These are phyloP conservation scores for Cymbopogon citratus DNA, from an alignment of 176 grass and related monocot species.

Conservation along the genomic window DNA sequence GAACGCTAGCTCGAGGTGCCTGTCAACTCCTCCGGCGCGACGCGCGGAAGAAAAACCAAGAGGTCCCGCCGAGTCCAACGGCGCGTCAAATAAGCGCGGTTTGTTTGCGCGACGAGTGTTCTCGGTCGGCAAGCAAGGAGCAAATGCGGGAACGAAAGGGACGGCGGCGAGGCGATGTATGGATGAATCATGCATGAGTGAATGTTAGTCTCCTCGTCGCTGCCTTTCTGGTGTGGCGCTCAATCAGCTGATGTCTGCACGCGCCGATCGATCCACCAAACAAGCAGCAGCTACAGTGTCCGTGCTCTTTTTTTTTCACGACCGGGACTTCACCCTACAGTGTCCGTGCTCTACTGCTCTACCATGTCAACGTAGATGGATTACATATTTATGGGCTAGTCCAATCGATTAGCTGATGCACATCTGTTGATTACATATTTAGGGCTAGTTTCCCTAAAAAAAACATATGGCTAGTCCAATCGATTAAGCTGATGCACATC, in stretches of 20 bases:
- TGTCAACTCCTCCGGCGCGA: slow-evolving; percentile 18
- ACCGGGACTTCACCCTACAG: too few species aligned
- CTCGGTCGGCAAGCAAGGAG: slow-evolving; percentile 49
- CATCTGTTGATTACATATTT: too few species aligned
- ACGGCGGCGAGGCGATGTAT: neutral
- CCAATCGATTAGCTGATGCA: too few species aligned
- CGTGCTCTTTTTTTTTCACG: too few species aligned
- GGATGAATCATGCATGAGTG: neutral
- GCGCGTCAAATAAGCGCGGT: slow-evolving; percentile 12
- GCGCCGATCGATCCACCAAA: neutral
- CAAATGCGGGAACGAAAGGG: slow-evolving; percentile 23
- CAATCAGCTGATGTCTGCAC: neutral
- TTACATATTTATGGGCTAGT: too few species aligned
- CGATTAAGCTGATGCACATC: too few species aligned
- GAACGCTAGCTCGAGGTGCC: neutral
- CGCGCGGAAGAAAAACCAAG: neutral
- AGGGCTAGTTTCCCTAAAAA: too few species aligned
- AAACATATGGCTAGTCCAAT: too few species aligned
- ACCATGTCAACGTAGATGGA: too few species aligned
- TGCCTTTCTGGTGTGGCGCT: neutral
- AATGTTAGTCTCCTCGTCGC: neutral
- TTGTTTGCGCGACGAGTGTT: slow-evolving; percentile 18
- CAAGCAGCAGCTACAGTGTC: too few species aligned
- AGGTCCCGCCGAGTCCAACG: neutral
- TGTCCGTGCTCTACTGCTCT: neutral